phyloP scores from a whole-genome alignment of 2,329 filamentous ascomycete genomes.

The Fusarium chaquense region DNA sequence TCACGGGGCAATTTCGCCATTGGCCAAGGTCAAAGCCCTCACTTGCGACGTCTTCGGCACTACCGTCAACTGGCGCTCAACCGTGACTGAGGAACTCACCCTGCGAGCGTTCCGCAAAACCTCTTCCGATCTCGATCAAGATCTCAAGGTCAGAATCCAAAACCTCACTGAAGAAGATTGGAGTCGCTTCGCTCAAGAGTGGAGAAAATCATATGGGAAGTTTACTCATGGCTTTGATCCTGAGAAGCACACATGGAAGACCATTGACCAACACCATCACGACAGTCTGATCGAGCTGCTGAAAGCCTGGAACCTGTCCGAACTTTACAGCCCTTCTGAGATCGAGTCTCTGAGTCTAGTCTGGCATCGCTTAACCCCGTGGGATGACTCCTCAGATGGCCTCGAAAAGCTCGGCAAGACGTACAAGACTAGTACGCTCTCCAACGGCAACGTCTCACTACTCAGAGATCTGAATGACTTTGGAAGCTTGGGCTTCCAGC shows the following conservation, averaged over 20 bases:
- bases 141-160: constrained; percentile 61
- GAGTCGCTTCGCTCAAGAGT: constrained; percentile 75
- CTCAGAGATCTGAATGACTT: constrained; percentile 72
- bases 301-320: constrained; percentile 64
- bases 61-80: constrained; percentile 80
- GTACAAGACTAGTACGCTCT: constrained; percentile 74
- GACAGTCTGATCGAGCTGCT: constrained; percentile 72
- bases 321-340: constrained; percentile 72
- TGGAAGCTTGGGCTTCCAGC: constrained; percentile 71
- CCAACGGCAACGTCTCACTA: constrained; percentile 79
- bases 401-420: constrained; percentile 62
- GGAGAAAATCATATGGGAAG: constrained; percentile 72
- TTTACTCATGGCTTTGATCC: constrained; percentile 70
- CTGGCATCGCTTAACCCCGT: constrained; percentile 80
- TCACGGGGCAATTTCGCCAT: constrained; percentile 42
- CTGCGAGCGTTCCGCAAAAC: constrained; percentile 61
- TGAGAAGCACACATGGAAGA: constrained; percentile 67
- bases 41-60: constrained; percentile 85
- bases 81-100: constrained; percentile 70
- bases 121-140: constrained; percentile 61
- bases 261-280: constrained; percentile 78
- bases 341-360: constrained; percentile 72
- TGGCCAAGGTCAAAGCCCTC: constrained; percentile 65
- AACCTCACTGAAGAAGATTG: constrained; percentile 69
- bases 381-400: constrained; percentile 72